These are phyloP conservation scores for Platanus orientalis DNA, from an alignment of 164 flowering plant genomes.

Conservation along the genomic window DNA sequence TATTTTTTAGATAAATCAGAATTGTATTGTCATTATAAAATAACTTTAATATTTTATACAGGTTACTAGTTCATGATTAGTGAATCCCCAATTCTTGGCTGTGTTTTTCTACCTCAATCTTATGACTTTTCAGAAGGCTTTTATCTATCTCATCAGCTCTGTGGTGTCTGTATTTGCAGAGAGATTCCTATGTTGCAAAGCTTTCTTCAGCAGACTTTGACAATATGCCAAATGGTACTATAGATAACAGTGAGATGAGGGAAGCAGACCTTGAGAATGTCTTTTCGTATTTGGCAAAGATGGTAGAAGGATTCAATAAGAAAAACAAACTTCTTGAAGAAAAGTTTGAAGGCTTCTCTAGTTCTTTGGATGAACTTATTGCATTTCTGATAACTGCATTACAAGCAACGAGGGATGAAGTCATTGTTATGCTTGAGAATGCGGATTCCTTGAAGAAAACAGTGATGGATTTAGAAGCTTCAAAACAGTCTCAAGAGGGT, in stretches of 20 bases:
- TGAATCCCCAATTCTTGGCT: too few species aligned
- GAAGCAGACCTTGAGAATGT: slow-evolving; percentile 32
- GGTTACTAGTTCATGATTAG: too few species aligned
- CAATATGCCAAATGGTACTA: slow-evolving; percentile 21
- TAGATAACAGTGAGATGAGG: slow-evolving; percentile 27
- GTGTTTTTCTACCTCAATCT: background rate
- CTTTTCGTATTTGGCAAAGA: slow-evolving; percentile 32
- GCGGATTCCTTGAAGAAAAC: slow-evolving; percentile 40
- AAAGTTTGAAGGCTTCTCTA: slow-evolving; percentile 45
- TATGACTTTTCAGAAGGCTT: background rate
- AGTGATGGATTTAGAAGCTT: slow-evolving; percentile 35
- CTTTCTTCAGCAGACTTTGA: slow-evolving; percentile 24
- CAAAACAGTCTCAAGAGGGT: slow-evolving; percentile 38
- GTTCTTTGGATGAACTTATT: slow-evolving; percentile 41
- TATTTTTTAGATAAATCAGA: too few species aligned
- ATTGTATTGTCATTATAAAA: too few species aligned
- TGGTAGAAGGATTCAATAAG: slow-evolving; percentile 37
- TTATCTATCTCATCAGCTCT: slow-evolving; percentile 3
- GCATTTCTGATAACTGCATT: slow-evolving; percentile 39
- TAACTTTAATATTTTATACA: too few species aligned
- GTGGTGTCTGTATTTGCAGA: slow-evolving; percentile 38
- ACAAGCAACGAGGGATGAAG: slow-evolving; percentile 34
- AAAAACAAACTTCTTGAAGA: slow-evolving; percentile 41
- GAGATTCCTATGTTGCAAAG: slow-evolving; percentile 24
- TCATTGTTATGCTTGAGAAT: slow-evolving; percentile 23